Evolutionary conservation across 257 asterid species (phyloP).

Genomic region (Capsicum baccatum): DNA sequence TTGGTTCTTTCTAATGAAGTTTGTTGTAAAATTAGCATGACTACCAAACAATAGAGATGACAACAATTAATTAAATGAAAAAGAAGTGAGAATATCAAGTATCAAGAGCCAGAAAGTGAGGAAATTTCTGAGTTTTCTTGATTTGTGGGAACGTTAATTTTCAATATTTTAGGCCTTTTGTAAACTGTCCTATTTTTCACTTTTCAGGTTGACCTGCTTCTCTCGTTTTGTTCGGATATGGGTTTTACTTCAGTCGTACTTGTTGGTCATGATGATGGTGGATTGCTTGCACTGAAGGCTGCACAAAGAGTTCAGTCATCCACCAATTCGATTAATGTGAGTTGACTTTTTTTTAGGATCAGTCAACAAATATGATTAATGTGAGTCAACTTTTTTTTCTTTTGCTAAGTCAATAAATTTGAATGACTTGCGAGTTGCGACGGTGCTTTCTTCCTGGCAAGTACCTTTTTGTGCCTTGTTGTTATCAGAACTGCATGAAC

Average conservation of each 20-base stretch:
- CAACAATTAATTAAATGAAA: conserved; percentile 6
- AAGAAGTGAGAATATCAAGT: not conserved
- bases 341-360: not conserved
- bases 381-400: conserved; percentile 50
- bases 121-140: not conserved
- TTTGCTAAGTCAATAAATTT: not conserved
- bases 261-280: conserved; percentile 95
- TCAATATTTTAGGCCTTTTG: conserved; percentile 29
- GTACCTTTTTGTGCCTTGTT: conserved; percentile 8
- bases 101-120: not conserved
- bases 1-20: conserved; percentile 23
- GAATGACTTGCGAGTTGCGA: not conserved
- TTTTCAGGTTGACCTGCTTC: conserved; percentile 86
- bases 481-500: conserved; percentile 6
- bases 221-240: conserved; percentile 77
- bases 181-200: conserved; percentile 30
- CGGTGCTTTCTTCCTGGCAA: conserved; percentile 14
- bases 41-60: not conserved
- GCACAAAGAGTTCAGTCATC: conserved; percentile 71
- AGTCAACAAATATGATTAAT: conserved; percentile 47
- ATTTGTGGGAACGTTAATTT: conserved; percentile 15
- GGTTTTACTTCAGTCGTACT: conserved; percentile 78
- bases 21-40: not conserved
- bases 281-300: conserved; percentile 84
- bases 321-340: conserved; percentile 35